phyloP scores from a whole-genome alignment of 768 basidiomycete genomes.

The Serendipita vermifera region DNA sequence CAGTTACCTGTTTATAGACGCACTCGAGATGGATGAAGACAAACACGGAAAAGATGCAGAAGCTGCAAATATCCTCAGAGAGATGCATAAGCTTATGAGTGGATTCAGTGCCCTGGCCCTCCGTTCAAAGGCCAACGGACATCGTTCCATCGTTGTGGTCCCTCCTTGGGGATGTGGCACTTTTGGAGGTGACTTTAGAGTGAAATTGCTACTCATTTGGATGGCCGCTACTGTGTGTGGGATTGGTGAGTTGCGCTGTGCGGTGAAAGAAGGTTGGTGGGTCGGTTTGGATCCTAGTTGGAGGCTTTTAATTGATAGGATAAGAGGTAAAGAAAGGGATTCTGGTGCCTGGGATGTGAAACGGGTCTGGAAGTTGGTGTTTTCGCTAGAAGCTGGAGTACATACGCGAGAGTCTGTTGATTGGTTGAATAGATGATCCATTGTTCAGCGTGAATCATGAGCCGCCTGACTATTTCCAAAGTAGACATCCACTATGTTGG shows the following conservation, averaged over 20 bases:
- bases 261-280: not conserved
- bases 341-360: no score
- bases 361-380: no score
- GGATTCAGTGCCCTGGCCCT: not conserved
- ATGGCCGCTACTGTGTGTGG: not conserved
- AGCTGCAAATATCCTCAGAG: not conserved
- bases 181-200: not conserved
- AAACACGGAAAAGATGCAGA: not conserved
- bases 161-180: conserved; percentile 3
- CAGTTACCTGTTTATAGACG: not conserved
- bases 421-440: no score
- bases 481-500: no score
- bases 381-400: no score
- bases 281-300: not conserved
- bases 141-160: not conserved
- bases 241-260: not conserved
- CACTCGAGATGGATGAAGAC: conserved; percentile 2
- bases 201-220: conserved; percentile 2
- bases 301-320: not conserved
- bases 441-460: no score
- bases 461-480: no score
- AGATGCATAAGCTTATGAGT: not conserved
- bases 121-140: not conserved
- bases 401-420: no score
- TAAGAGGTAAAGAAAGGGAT: no score